Conservation (phyloP, 73 alveolate species). For the Stentor roeselii region DNA sequence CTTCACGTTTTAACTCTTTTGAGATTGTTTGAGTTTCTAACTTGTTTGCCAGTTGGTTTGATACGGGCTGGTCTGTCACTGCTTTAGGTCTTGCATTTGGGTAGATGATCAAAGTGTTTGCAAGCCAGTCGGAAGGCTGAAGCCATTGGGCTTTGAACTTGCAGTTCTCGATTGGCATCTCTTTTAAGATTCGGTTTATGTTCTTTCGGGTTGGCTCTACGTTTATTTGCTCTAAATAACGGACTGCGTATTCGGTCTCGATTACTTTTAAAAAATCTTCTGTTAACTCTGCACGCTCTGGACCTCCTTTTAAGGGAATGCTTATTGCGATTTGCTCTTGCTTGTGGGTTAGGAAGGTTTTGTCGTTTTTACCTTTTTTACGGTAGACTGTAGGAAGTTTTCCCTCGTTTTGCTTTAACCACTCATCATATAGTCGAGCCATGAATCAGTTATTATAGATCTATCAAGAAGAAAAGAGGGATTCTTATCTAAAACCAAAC, state of each 20-base stretch:
- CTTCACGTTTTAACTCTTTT: conserved; percentile 10
- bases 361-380: background rate
- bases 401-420: background rate
- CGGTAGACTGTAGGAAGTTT: conserved; percentile 10
- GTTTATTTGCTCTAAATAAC: conserved; percentile 61
- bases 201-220: conserved; percentile 57
- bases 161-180: conserved; percentile 52
- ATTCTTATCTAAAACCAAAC: no score
- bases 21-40: background rate
- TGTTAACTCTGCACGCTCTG: conserved; percentile 34
- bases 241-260: conserved; percentile 68
- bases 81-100: conserved; percentile 50
- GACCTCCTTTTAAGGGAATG: conserved; percentile 66
- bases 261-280: conserved; percentile 66
- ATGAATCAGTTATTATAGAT: no score
- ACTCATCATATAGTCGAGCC: conserved; percentile 30
- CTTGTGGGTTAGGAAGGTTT: background rate
- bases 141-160: conserved; percentile 66
- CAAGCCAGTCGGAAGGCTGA: conserved; percentile 63
- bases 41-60: conserved; percentile 2
- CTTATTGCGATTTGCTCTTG: conserved; percentile 39
- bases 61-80: background rate
- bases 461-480: no score
- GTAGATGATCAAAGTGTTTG: conserved; percentile 50
- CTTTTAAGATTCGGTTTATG: conserved; percentile 44